phyloP scores from a whole-genome alignment of 2,329 filamentous ascomycete genomes.

The Westerdykella ornata region DNA sequence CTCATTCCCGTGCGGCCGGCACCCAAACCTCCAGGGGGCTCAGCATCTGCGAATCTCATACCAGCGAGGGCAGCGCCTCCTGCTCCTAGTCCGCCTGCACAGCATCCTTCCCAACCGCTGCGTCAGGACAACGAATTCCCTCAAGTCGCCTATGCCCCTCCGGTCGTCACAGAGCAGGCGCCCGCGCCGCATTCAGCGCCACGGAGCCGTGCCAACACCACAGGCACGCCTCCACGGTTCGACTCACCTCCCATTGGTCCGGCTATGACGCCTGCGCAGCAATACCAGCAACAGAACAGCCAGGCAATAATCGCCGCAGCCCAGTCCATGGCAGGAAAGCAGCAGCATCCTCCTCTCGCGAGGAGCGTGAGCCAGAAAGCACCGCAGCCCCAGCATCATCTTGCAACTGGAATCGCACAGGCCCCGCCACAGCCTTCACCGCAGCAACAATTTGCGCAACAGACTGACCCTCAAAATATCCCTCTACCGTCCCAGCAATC shows the following conservation, averaged over 20 bases:
- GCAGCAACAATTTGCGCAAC: constrained; percentile 44
- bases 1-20: constrained; percentile 77
- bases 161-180: constrained; percentile 35
- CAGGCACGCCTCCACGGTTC: constrained; percentile 31
- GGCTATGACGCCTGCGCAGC: constrained; percentile 34
- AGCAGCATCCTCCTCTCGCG: constrained; percentile 54
- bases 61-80: constrained; percentile 53
- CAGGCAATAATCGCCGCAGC: constrained; percentile 75
- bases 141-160: constrained; percentile 39
- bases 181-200: constrained; percentile 31
- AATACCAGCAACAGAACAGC: constrained; percentile 69
- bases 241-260: constrained; percentile 44
- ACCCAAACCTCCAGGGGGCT: constrained; percentile 68
- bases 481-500: constrained; percentile 44
- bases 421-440: constrained; percentile 41
- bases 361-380: constrained; percentile 65
- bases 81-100: constrained; percentile 44
- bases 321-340: constrained; percentile 53
- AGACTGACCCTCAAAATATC: constrained; percentile 39
- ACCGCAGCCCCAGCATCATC: constrained; percentile 28
- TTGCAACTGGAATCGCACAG: constrained; percentile 36
- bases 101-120: constrained; percentile 8
- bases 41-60: constrained; percentile 42
- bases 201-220: constrained; percentile 42
- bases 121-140: constrained; percentile 39